A percentile compares a stretch with the other conserved stretches of the same genome.
Evolutionary conservation across 257 asterid genomes (phyloP).

Genomic region (Verbena officinalis): DNA sequence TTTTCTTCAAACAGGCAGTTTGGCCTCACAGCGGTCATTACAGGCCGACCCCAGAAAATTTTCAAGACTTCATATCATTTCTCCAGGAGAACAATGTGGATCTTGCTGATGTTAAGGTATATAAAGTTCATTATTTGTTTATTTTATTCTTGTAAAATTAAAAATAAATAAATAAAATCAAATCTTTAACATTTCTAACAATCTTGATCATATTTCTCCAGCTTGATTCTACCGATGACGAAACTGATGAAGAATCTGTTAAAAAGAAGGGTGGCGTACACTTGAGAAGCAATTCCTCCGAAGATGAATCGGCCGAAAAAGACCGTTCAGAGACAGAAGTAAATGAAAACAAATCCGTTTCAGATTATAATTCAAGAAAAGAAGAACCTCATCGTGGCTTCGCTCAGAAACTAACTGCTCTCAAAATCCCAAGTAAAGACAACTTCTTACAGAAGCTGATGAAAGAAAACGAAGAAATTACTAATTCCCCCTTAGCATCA

Average conservation of each 20-base stretch:
- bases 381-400: conserved; percentile 33
- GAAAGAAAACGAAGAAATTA: conserved; percentile 17
- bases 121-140: background rate
- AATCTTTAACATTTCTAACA: conserved; percentile 2
- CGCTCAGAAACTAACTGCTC: conserved; percentile 30
- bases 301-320: conserved; percentile 31
- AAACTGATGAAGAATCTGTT: conserved; percentile 39
- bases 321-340: conserved; percentile 27
- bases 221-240: conserved; percentile 40
- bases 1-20: conserved; percentile 40
- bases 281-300: conserved; percentile 46
- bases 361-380: conserved; percentile 18
- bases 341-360: conserved; percentile 15
- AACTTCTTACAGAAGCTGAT: conserved; percentile 30
- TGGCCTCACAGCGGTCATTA: conserved; percentile 84
- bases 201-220: conserved; percentile 21
- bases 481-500: conserved; percentile 18
- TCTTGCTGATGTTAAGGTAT: conserved; percentile 64
- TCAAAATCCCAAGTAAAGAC: conserved; percentile 39
- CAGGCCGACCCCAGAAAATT: conserved; percentile 62
- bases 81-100: conserved; percentile 52
- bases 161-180: too few species aligned
- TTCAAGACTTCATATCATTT: conserved; percentile 56
- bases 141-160: background rate
- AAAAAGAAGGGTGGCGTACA: conserved; percentile 32